Percentiles rank a stretch among this genome's conserved stretches.
Evolutionary conservation across 352 stramenopile species (phyloP).

Genomic region (Phytophthora vignae): DNA sequence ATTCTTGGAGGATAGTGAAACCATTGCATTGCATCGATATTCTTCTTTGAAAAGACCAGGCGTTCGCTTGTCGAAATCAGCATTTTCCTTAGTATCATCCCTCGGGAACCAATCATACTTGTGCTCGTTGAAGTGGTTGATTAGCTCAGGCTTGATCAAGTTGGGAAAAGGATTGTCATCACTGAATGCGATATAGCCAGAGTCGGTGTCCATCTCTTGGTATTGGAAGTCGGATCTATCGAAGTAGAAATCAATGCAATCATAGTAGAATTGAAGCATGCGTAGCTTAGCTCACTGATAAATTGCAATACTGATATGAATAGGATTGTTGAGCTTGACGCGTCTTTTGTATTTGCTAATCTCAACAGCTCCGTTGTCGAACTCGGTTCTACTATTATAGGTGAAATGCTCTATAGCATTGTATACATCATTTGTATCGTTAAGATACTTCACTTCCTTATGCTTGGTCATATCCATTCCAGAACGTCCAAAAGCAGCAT

Average conservation of each 20-base stretch:
- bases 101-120: conserved; percentile 17
- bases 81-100: conserved; percentile 7
- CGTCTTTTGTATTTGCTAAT: conserved; percentile 4
- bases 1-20: not conserved
- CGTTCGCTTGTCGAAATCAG: not conserved
- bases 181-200: not conserved
- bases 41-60: conserved; percentile 8
- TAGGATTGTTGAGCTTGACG: conserved; percentile 9
- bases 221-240: conserved; percentile 5
- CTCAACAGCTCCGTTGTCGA: conserved; percentile 8
- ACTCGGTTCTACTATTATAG: not conserved
- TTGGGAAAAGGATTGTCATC: not conserved
- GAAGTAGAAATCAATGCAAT: conserved; percentile 12
- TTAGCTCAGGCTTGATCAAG: conserved; percentile 10
- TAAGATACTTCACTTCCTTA: conserved; percentile 8
- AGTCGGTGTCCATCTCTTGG: conserved; percentile 10
- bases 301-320: conserved; percentile 6
- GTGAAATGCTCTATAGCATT: conserved; percentile 13
- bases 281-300: conserved; percentile 17
- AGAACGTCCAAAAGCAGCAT: conserved; percentile 11
- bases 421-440: not conserved
- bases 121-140: conserved; percentile 3
- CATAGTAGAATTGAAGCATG: conserved; percentile 23
- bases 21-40: not conserved
- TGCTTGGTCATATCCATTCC: conserved; percentile 17